phyloP scores from a whole-genome alignment of 2,329 filamentous ascomycete genomes.

The Seiridium cupressi region DNA sequence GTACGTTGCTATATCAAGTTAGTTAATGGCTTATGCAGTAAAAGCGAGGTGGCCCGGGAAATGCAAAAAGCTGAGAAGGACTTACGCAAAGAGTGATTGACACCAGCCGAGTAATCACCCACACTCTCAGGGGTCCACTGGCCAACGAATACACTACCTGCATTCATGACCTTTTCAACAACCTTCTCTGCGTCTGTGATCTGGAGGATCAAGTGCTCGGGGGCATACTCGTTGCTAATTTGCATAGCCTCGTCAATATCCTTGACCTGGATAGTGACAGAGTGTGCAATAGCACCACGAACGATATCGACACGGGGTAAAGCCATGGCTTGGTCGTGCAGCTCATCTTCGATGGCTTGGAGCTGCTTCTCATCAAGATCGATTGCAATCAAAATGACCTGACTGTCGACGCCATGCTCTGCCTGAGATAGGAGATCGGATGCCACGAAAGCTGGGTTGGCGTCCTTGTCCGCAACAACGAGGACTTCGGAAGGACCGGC shows the following conservation, averaged over 20 bases:
- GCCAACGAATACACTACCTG: conserved; percentile 93
- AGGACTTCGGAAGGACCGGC: conserved; percentile 94
- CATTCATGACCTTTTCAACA: conserved; percentile 82
- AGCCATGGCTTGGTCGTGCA: conserved; percentile 82
- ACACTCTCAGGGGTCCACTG: conserved; percentile 97
- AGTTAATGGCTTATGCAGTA: conserved; percentile 8
- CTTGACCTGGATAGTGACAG: conserved; percentile 77
- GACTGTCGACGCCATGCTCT: conserved; percentile 93
- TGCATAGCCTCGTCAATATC: conserved; percentile 71
- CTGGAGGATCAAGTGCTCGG: conserved; percentile 94
- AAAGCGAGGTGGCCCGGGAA: background rate
- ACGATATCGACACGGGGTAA: conserved; percentile 93
- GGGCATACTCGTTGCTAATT: conserved; percentile 91
- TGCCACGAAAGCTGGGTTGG: conserved; percentile 92
- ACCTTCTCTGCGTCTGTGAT: conserved; percentile 72
- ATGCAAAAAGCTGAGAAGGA: conserved; percentile 23
- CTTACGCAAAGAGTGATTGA: conserved; percentile 96
- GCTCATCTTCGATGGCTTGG: conserved; percentile 82
- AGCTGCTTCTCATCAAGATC: conserved; percentile 73
- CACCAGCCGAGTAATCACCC: conserved; percentile 95
- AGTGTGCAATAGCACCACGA: conserved; percentile 84
- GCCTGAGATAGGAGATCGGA: conserved; percentile 93
- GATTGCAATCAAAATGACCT: conserved; percentile 88
- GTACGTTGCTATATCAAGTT: conserved; percentile 71
- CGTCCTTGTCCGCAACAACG: conserved; percentile 85